phyloP scores from a whole-genome alignment of 441 rosid genomes.

The Adansonia grandidieri region DNA sequence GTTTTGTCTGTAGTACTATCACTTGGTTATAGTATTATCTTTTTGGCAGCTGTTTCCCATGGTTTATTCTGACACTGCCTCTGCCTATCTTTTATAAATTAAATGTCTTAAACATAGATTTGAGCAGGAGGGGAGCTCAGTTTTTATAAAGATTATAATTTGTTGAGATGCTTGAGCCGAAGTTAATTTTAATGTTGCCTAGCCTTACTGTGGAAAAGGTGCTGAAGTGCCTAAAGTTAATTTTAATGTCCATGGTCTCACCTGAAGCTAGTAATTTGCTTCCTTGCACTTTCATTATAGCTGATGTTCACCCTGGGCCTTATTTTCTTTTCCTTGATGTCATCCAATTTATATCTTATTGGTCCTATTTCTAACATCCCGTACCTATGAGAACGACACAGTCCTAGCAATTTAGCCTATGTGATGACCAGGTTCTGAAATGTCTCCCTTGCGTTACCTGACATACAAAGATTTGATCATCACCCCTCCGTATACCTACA shows the following conservation, averaged over 20 bases:
- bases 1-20: not conserved
- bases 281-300: not conserved
- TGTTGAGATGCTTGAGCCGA: not conserved
- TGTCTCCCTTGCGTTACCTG: too few species aligned
- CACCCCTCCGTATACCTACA: too few species aligned
- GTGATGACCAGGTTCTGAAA: too few species aligned
- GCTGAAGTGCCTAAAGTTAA: not conserved
- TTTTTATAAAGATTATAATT: conserved; percentile 8
- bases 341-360: not conserved
- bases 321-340: not conserved
- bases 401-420: not conserved
- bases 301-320: not conserved
- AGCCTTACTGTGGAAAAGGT: not conserved
- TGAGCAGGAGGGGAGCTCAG: not conserved
- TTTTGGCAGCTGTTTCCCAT: not conserved
- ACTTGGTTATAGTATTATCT: not conserved
- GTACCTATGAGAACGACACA: not conserved
- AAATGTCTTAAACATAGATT: not conserved
- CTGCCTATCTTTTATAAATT: not conserved
- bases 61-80: not conserved
- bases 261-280: not conserved
- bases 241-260: conserved; percentile 4
- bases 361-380: not conserved
- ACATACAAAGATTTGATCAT: too few species aligned
- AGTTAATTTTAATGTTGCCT: not conserved